Base-by-base conservation (phyloP, 2,329 filamentous ascomycete species). In the Claviceps maximensis region DNA sequence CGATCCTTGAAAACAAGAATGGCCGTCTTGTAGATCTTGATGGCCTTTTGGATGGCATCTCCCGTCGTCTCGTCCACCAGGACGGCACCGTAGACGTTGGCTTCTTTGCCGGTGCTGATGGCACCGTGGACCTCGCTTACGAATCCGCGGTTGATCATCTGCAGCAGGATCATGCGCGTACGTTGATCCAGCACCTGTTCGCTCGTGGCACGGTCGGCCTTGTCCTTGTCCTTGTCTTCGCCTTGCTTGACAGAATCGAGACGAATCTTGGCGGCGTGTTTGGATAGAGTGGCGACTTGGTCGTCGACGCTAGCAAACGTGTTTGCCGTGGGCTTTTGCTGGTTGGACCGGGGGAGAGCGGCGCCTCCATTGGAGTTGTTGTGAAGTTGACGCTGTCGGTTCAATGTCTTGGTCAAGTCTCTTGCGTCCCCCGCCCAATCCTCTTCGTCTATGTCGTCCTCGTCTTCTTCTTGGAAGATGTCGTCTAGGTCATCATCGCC, bases 11-110 rank as follows among this genome's bases (percentile, higher is more conserved):
- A 98, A 25, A 94, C 89, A 33, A 98, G 74, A 58, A 98, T 98
- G 52, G 87, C 87, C 8, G 93, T 98, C 78, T 98, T 98, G 80
- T 98, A 98, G 50, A 98, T 88, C 72, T 98, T 98, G 75, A 97
- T 89, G 13, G 93, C 93, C 49, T 89, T 82, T 63, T 95, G 88
- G 0, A 83, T 70, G 1, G 79, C 71, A 21, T 76, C 71, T 41
- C 74, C 74, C 8, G 77, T 67, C 23, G 66, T 70, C 10, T 78
- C 76, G 7, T 81, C 74, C 49, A 80, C 73, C 3, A 82, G 78
- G 12, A 95, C 77, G 19, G 91, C 89, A 58, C 94, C 89, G 71
- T 98, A 98, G 27, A 98, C 93, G 67, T 98, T 98, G 55, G 93
- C 93, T 69, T 98, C 93, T 68, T 98, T 98, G 53, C 93, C 93